phyloP scores from a whole-genome alignment of 1,284 basidiomycete genomes.

The Malassezia equina region DNA sequence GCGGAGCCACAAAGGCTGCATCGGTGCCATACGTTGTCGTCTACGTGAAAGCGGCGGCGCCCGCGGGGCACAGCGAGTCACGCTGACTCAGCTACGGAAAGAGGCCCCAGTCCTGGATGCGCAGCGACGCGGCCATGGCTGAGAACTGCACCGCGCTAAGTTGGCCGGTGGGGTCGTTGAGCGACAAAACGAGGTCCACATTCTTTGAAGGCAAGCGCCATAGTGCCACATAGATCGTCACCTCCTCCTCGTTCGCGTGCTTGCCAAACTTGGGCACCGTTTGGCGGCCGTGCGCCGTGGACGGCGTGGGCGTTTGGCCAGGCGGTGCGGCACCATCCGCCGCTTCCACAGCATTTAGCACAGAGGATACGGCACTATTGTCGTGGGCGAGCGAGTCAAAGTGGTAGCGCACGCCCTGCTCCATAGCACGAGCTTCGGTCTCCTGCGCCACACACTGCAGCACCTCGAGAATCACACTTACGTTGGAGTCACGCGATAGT shows the following conservation, averaged over 20 bases:
- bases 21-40: not conserved
- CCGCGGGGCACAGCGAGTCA: not conserved
- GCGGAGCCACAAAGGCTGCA: conserved; percentile 42
- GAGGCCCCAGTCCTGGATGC: conserved; percentile 13
- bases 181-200: conserved; percentile 40
- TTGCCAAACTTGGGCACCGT: conserved; percentile 38
- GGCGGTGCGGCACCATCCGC: conserved; percentile 1
- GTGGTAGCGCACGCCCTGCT: conserved; percentile 59
- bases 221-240: conserved; percentile 35
- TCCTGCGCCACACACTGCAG: conserved; percentile 61
- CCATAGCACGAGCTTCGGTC: conserved; percentile 52
- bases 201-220: conserved; percentile 37
- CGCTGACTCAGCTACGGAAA: conserved; percentile 7
- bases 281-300: conserved; percentile 31
- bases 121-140: conserved; percentile 8
- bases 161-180: conserved; percentile 28
- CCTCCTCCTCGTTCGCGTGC: conserved; percentile 21
- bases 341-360: conserved; percentile 51
- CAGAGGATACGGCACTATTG: conserved; percentile 60
- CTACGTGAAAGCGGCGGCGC: not conserved
- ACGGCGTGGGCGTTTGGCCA: conserved; percentile 22
- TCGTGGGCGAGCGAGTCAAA: conserved; percentile 85
- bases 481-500: conserved; percentile 60
- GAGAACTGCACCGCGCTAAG: not conserved
- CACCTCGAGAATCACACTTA: conserved; percentile 77